Base-by-base conservation (phyloP, 768 basidiomycete genomes). In the Agrocybe pediades region DNA sequence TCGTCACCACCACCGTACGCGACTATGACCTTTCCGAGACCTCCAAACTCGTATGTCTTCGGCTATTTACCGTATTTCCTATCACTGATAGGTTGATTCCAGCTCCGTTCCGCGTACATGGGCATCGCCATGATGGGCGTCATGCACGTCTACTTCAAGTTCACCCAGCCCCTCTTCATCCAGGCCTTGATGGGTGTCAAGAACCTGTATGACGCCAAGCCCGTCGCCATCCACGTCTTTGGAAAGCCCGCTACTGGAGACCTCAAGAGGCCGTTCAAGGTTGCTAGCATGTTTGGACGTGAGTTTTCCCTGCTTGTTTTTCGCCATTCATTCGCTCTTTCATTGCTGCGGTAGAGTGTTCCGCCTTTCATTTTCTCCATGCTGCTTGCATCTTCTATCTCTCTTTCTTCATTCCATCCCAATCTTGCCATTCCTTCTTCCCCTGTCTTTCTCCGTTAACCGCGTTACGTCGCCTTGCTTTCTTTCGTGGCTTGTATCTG, bases 111-210 rank as follows among this genome's bases (percentile, higher is more conserved):
- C n/a, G 82, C 76, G 7, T 90, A 81, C 71, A 81, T 84, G 71
- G 87, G 88, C 58, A 70, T 93, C 63, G 88, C 85, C 46, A 92
- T 93, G 87, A 95, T 95, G 90, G 80, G 66, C 54, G 88, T 95
- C 79, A 85, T 98, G 77, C 96, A 99, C 75, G 56, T 89, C 48
- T 98, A 98, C 82, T 77, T 98, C 75, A 85, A 90, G 68, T 98
- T 91, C 82, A 95, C 94, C 6, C 95, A 96, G 67, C 96, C 96
- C 6, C 84, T 98, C 60, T 96, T 98, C 74, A 89, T 98, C 60
- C 96, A 98, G 70, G 83, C 83, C 11, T 81, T 99, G 61, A 97
- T 96, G 93, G 92, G 91, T n/a, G 53, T 97, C 65, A 98, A 99
- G 78, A 82, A 80, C 41, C 70, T 95, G 24, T 92, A 89, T 70